Percentiles rank a stretch among this genome's conserved stretches.
phyloP scores from a whole-genome alignment of 192 early-diverging fungal genomes.

The Coemansia erecta region DNA sequence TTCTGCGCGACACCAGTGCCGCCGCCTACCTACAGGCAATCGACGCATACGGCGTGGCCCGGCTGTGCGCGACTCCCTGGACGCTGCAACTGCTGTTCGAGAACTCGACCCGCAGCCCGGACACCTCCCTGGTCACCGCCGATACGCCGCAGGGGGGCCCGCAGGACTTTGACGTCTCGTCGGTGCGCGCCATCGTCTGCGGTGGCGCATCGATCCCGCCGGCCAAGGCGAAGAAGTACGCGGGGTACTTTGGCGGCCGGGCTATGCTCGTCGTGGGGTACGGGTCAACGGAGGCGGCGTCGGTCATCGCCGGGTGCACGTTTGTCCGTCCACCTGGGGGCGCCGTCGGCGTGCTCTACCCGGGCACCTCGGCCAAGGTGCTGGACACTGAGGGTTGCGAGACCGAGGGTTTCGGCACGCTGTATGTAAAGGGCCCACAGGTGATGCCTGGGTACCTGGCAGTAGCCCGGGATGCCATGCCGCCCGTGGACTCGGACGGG shows the following conservation, averaged over 20 bases:
- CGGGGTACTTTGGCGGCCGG: conserved; percentile 18
- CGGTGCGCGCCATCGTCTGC: conserved; percentile 23
- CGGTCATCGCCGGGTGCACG: conserved; percentile 18
- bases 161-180: conserved; percentile 13
- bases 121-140: no score
- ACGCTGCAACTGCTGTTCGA: conserved; percentile 9
- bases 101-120: no score
- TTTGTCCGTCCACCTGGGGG: conserved; percentile 13
- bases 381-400: conserved; percentile 60
- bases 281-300: conserved; percentile 31
- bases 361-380: conserved; percentile 32
- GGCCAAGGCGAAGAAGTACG: conserved; percentile 3
- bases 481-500: conserved; percentile 66
- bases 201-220: conserved; percentile 36
- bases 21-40: conserved; percentile 23
- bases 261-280: conserved; percentile 18
- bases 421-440: conserved; percentile 79
- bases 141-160: no score
- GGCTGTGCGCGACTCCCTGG: conserved; percentile 17
- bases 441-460: conserved; percentile 78
- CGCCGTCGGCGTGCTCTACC: conserved; percentile 33
- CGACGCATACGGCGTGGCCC: conserved; percentile 12
- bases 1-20: conserved; percentile 12
- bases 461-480: conserved; percentile 68
- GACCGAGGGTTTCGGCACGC: conserved; percentile 64